Base-by-base conservation (phyloP, 2,329 filamentous ascomycete species). In the Tolypocladium guangdongense region DNA sequence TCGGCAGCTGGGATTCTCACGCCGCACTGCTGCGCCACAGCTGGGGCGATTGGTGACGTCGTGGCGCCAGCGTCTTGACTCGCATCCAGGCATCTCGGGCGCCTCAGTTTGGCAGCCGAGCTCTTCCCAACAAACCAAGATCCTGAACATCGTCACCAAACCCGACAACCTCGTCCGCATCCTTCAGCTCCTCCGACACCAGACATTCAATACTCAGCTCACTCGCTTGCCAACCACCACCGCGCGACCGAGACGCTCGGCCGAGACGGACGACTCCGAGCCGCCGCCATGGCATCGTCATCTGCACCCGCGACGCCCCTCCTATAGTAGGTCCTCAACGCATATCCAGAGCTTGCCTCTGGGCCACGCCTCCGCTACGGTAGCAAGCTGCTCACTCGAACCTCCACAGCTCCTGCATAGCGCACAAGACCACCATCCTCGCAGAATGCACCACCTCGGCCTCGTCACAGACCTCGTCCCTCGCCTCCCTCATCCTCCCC, bases 401-500 rank as follows among this genome's bases (percentile, higher is more conserved):
- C 27, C 27, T 30, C 24, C 22, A 12, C 64, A 96, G 90, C 74
- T 86, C 90, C 61, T 97, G 93, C 75, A 93, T 99, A 71, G 90
- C 93, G 50, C 85, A 97, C 74, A 86, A 93, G 66, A 88, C 83
- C 53, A 97, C 91, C 47, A 96, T 99, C 72, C 84, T 99, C 56
- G 76, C 88, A 64, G 93, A 99, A 74, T 92, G 95, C 75, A 95
- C 90, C 49, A 85, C 89, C 36, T 90, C 90, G 2, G 87, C 90
- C 57, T 85, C 87, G 11, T 89, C 86, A 43, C 84, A 89, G 61
- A 88, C 89, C 54, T 90, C 90, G 5, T 90, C 87, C 14, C 87
- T 97, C 63, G 90, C 92, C 60, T 93, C 90, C 46, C 78, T 96
- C 63, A 90, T 99, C 74, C 89, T 99, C 46, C 93, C 95, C 55